Evolutionary conservation across 192 early-diverging fungal genomes (phyloP), one percentile per base, ranked within the genome.

Genomic region (Powellomyces hirtus): DNA sequence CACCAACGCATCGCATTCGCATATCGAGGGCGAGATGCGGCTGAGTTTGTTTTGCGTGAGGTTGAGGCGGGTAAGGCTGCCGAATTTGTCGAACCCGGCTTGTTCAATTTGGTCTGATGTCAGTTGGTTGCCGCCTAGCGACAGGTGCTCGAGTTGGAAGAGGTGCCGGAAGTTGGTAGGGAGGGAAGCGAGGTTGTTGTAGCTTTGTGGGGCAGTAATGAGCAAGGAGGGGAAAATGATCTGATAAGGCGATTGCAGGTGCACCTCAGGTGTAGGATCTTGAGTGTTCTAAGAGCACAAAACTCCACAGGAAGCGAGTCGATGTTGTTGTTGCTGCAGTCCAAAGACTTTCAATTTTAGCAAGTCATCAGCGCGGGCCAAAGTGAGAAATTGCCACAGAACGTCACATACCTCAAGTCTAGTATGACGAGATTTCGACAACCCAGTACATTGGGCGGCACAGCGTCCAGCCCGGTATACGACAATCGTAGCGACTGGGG

Each of bases 121-220:
- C 35, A 72, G 42, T 22, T 14, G 36, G 38, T 72, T 72, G 52
- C 33, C 62, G 26, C 70, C 70, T 22, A 72, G 56, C n/a, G 52
- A 64, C 8, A 72, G 55, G 8, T 24, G 31, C 29, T 72, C 62
- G 4, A 72, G 62, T 4, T 37, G 20, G 10, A 24, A 63, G 24
- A 72, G 61, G 24, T 72, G 49, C 8, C 44, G n/a, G 46, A 72
- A 63, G 29, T 45, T 5, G 4, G 61, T 5, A 7, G 70, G 62
- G 27, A 72, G 62, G 29, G 20, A 18, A 14, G 10, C 31, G 37
- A 72, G 40, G 29, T 44, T 27, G 62, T 72, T 72, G 26, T 27
- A 52, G 52, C 62, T 70, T 29, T 0, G 0, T 0, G 20, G 27
- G 24, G 40, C 14, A 29, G 36, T 11, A 22, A n/a, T 14, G 18